phyloP scores from a whole-genome alignment of 2,329 filamentous ascomycete species.

The Neodidymelliopsis sp. region DNA sequence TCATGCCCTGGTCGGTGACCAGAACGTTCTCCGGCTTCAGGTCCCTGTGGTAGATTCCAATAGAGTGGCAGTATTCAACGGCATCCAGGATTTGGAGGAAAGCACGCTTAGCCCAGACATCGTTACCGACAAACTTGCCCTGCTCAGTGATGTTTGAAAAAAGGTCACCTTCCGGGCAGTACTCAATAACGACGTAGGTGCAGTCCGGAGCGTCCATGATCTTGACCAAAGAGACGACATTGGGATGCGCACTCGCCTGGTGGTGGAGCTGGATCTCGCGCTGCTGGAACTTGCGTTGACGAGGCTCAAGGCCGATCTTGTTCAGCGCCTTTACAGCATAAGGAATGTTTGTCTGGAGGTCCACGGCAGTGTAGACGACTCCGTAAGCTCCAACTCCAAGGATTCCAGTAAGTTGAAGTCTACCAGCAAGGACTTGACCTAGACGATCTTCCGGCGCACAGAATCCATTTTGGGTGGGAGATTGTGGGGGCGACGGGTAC shows the following conservation, averaged over 20 bases:
- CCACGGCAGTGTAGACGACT: constrained; percentile 89
- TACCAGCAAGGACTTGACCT: constrained; percentile 81
- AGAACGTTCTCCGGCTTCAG: constrained; percentile 98
- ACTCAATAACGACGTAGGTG: constrained; percentile 96
- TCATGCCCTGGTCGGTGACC: constrained; percentile 85
- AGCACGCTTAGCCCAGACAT: constrained; percentile 82
- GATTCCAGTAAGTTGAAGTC: constrained; percentile 82
- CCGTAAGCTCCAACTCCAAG: constrained; percentile 95
- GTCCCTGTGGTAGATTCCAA: constrained; percentile 96
- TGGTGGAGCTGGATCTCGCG: constrained; percentile 93
- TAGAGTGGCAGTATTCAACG: constrained; percentile 90
- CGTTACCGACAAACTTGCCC: constrained; percentile 91
- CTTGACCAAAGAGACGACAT: constrained; percentile 92
- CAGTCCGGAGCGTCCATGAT: constrained; percentile 92
- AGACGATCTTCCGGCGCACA: constrained; percentile 79
- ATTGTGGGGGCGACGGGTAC: constrained; percentile 60
- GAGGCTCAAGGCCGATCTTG: constrained; percentile 88
- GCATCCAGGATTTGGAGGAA: constrained; percentile 97
- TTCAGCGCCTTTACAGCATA: constrained; percentile 98
- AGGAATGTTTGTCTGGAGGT: constrained; percentile 78
- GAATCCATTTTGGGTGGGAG: constrained; percentile 54
- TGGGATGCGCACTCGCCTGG: constrained; percentile 84
- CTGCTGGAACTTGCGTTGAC: constrained; percentile 89
- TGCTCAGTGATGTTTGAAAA: constrained; percentile 98
- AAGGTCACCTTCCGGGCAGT: constrained; percentile 94